Base-by-base conservation (phyloP, 805 yeast genomes). In the Yamadazyma philogaea region DNA sequence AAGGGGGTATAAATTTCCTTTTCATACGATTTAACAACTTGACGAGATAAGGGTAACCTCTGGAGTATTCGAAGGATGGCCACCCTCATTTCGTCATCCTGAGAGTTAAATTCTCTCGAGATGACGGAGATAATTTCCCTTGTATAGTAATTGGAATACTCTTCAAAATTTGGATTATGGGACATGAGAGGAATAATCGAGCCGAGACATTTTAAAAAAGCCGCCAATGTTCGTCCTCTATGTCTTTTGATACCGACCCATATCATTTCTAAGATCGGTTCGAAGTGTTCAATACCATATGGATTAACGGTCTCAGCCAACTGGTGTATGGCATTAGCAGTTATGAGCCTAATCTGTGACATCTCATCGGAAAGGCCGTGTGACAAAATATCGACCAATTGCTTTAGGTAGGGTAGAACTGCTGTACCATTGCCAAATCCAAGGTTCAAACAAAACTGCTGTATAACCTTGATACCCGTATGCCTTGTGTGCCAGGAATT, bases 241-340 rank as follows among this genome's bases (percentile, higher is more conserved):
- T 86, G 93, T 30, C 74, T 74, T 35, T 79, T 74, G 18, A 87
- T 75, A 4, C 96, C 96, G 8, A 68, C 63, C 96, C 96, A 89
- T 5, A 87, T 64, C 0, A 88, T 85, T 42, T 86, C 91, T 27
- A 91, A 56, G 0, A 82, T 71, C 0, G 64, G 63, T 52, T 89
- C 95, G 58, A 91, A 90, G 0, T 91, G 79, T 53, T 87, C 96
- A 42, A 87, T 84, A 35, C 98, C 99, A 62, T 84, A 87, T 0
- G 98, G 98, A 17, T 78, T 71, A 3, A 88, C 78, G 6, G 87
- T 81, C 38, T 86, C 90, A 0, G 97, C 97, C 26, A 91, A 61
- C 1, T 82, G 75, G 0, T 90, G 68, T 1, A 90, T 55, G 0
- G 96, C 81, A 27, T 73, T 66, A 0, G 96, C 96, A 0, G 96